These are phyloP conservation scores for Takakia lepidozioides DNA, from an alignment of 225 moss, liverwort and hornwort genomes.

Conservation along the genomic window DNA sequence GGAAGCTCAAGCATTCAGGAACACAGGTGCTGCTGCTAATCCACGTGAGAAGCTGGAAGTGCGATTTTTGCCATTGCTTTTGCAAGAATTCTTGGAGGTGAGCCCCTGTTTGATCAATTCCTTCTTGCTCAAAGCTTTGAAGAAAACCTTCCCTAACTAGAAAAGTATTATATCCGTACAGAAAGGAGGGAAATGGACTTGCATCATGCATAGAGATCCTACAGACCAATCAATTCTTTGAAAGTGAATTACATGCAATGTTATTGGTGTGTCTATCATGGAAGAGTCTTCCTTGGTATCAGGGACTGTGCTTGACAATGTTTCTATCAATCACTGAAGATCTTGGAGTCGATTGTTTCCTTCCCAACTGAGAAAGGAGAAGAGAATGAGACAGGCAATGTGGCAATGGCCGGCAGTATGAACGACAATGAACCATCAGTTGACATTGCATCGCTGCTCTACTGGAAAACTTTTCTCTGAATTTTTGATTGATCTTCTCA, in stretches of 20 bases:
- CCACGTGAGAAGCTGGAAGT: slow-evolving; percentile 82
- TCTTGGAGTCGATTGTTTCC: slow-evolving; percentile 53
- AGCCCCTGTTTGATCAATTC: too few relatives aligned
- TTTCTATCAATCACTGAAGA: too few relatives aligned
- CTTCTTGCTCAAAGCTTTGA: too few relatives aligned
- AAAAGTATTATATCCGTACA: too few relatives aligned
- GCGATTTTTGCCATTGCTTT: slow-evolving; percentile 70
- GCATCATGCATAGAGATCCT: too few relatives aligned
- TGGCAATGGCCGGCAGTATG: slow-evolving; percentile 5
- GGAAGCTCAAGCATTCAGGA: slow-evolving; percentile 58
- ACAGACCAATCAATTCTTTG: too few relatives aligned
- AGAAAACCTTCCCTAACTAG: too few relatives aligned
- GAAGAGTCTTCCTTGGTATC: too few relatives aligned
- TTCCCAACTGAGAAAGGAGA: slow-evolving; percentile 13
- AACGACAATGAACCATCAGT: slow-evolving; percentile 17
- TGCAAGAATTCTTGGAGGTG: slow-evolving; percentile 73
- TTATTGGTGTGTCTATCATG: too few relatives aligned
- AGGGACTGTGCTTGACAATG: too few relatives aligned
- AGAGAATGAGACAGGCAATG: slow-evolving; percentile 13
- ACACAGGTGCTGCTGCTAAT: slow-evolving; percentile 37
- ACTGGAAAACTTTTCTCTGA: slow-evolving; percentile 94
- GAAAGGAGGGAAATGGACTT: too few relatives aligned
- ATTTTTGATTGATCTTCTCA: slow-evolving; percentile 91
- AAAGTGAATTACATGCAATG: too few relatives aligned
- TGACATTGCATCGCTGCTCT: slow-evolving; percentile 69